Base-by-base conservation (phyloP, 2,329 filamentous ascomycete genomes). In the Hypomyces perniciosus region DNA sequence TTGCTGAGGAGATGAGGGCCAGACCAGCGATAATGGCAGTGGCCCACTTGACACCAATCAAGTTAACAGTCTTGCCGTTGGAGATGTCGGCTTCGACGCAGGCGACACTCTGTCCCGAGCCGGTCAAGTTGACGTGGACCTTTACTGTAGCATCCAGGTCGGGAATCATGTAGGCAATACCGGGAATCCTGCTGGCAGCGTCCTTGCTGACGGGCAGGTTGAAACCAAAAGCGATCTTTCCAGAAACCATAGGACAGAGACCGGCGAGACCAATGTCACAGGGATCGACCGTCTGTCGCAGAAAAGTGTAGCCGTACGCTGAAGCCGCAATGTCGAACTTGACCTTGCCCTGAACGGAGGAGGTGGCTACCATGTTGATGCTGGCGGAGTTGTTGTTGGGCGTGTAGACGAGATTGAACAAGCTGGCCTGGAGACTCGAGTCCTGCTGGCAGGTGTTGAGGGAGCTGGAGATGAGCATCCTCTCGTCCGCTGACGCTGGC, bases 21-120 rank as follows among this genome's bases (percentile, higher is more conserved):
- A 95, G 72, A 54, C 89, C 90, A 57, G 90, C 89, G 61, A 96
- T 90, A 59, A 95, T 77, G 52, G 92, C 92, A 28, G 91, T 90
- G 35, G 83, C 79, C 91, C 91, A 96, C 61, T 90, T 90, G 38
- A 96, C 90, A 54, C 85, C 90, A 55, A 89, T 76, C 61, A 96
- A 82, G 66, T 96, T 85, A 48, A 96, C 92, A 0, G 90, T 95
- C 72, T 96, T 89, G 55, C 88, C 88, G 68, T 96, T 97, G 59
- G 90, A 95, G 48, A 96, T 78, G 55, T 84, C 77, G 44, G 90
- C 90, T 73, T 96, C 87, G 47, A 96, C 83, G 67, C 92, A 97
- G 50, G 91, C 90, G 47, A 95, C 80, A 61, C 78, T 83, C 46
- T 79, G 71, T 48, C 78, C 76, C 6, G 72, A 74, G 39, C 78